Conservation (phyloP, 1,284 basidiomycete species). For the Vanrija sp. region DNA sequence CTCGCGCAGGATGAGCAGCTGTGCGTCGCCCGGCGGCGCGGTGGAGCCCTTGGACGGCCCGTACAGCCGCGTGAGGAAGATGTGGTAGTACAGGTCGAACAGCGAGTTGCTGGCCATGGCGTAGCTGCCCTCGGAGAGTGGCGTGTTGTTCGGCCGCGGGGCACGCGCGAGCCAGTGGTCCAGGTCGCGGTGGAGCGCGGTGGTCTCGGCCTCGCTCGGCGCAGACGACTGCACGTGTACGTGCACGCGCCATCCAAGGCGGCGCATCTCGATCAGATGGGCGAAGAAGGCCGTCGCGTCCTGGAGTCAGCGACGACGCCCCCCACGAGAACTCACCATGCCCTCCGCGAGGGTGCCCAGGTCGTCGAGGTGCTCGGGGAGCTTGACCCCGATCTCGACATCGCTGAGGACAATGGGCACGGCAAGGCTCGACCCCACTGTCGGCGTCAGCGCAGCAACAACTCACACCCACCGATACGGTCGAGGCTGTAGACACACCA, state of each 20-base stretch:
- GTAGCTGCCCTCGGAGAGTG: too few species aligned
- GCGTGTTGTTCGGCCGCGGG: too few species aligned
- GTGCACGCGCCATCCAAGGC: too few species aligned
- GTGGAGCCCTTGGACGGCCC: background rate
- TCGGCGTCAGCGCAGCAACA: background rate
- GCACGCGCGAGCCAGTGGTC: constrained; percentile 7
- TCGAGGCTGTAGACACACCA: constrained; percentile 6
- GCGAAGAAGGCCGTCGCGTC: too few species aligned
- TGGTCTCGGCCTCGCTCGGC: background rate
- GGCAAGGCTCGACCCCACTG: background rate
- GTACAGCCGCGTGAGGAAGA: constrained; percentile 2
- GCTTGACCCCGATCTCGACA: background rate
- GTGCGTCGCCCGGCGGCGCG: too few species aligned
- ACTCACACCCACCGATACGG: background rate
- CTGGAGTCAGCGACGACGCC: too few species aligned
- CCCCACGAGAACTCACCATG: too few species aligned
- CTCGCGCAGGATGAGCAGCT: constrained; percentile 2
- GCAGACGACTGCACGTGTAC: too few species aligned
- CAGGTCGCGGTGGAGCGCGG: background rate
- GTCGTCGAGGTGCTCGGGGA: constrained; percentile 2
- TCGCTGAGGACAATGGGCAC: background rate
- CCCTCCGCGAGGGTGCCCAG: constrained; percentile 1
- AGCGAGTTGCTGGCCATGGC: background rate
- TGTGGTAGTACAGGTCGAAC: constrained; percentile 13
- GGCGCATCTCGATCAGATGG: too few species aligned